Evolutionary conservation across 148 eudicot genomes (phyloP).

Genomic region (Linanthus parryae): DNA sequence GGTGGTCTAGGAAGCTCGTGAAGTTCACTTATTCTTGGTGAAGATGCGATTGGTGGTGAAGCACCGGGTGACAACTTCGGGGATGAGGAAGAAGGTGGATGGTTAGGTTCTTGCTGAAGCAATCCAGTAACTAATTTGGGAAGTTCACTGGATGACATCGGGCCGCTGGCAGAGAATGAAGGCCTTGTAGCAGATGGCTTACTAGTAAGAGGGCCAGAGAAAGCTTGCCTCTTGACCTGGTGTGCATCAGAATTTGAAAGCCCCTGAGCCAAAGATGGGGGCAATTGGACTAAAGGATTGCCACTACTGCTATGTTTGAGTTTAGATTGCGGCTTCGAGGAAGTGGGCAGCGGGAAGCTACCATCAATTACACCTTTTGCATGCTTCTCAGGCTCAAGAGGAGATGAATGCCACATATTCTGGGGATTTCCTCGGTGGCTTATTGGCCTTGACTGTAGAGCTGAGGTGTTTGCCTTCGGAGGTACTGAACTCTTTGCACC

Average conservation of each 20-base stretch:
- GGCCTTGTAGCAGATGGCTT: constrained; percentile 4
- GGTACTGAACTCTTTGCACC: neutral
- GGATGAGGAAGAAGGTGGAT: constrained; percentile 38
- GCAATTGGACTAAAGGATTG: neutral
- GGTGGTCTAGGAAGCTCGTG: constrained; percentile 99
- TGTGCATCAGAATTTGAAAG: constrained; percentile 27
- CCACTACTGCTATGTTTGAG: neutral
- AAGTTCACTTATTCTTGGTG: constrained; percentile 83
- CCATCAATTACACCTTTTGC: neutral
- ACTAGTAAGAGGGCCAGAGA: constrained; percentile 73
- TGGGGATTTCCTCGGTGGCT: neutral
- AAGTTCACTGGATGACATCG: constrained; percentile 22
- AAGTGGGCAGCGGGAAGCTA: neutral
- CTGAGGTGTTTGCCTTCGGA: neutral
- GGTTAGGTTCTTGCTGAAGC: constrained; percentile 33
- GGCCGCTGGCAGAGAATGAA: constrained; percentile 21
- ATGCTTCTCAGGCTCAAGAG: constrained; percentile 3
- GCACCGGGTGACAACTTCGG: constrained; percentile 40
- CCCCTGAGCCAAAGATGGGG: constrained; percentile 17
- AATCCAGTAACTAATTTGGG: constrained; percentile 52
- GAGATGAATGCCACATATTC: constrained; percentile 8
- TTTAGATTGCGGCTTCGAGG: constrained; percentile 1
- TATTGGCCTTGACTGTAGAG: neutral
- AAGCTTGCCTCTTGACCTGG: constrained; percentile 41
- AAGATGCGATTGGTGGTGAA: constrained; percentile 51